Base-by-base conservation (phyloP, 805 yeast genomes). In the Starmerella powellii region DNA sequence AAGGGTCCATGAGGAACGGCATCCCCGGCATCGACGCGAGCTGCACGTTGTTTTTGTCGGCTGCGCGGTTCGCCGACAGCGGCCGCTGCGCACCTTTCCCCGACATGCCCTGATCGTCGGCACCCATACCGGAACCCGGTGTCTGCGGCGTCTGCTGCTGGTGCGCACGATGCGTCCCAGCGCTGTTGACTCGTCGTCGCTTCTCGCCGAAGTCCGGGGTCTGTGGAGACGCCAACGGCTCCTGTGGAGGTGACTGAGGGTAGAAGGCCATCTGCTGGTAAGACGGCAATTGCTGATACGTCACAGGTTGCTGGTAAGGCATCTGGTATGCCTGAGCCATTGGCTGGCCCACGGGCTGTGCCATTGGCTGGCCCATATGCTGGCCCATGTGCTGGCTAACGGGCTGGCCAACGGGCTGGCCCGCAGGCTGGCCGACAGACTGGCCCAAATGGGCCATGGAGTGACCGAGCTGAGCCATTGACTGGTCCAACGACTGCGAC, bases 201-300 rank as follows among this genome's bases (percentile, higher is more conserved):
- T 47, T 47, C 42, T 47, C 48, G 24, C 50, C 50, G 6, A 34
- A 34, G 12, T 40, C 50, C 13, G 32, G 28, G 16, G 18, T 31
- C 26, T 37, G 37, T 6, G 39, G 36, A 2, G 31, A 31, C 21
- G 28, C 20, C 16, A 30, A 24, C 36, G 42, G 41, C 24, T 51
- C 52, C 16, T 41, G 42, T 2, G 48, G 49, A 4, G 52, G 46
- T 16, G 46, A 45, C 15, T 46, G 50, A 28, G 47, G 50, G 29
- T 28, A 42, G 12, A 40, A 23, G 23, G 31, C 26, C 26, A 23
- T 23, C 10, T 23, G 26, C 26, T 23, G 26, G 26, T 23, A 23
- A n/a, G n/a, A n/a, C 26, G 26, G 26, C 26, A 23, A 10, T 10
- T 23, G 26, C 37, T 2, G 42, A 34, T 13, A 13, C 31, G 31